A percentile compares a stretch with the other conserved stretches of the same genome.
Conservation (phyloP, 176 grass and related monocot genomes). For the Saccharum spontaneum region DNA sequence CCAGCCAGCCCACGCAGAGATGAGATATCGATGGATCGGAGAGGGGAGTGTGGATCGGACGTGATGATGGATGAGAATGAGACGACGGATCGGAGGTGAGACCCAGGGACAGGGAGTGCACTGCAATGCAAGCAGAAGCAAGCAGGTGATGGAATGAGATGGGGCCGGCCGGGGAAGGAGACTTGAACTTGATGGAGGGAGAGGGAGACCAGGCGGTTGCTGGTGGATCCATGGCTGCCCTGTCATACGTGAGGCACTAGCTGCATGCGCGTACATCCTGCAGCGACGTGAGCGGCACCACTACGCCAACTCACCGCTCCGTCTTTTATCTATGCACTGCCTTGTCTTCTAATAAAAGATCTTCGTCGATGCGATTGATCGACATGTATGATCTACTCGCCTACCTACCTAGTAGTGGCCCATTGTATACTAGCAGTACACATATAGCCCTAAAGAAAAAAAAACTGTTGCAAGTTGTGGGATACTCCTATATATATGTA, state of each 20-base stretch:
- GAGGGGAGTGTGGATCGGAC: too few species aligned
- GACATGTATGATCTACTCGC: too few species aligned
- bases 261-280: neutral
- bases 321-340: neutral
- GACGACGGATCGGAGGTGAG: neutral
- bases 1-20: too few species aligned
- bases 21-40: too few species aligned
- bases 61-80: neutral
- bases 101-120: neutral
- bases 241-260: neutral
- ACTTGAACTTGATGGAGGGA: neutral
- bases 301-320: constrained; percentile 19
- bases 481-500: too few species aligned
- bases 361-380: neutral
- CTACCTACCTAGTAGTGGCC: too few species aligned
- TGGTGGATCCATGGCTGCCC: neutral
- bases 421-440: too few species aligned
- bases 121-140: neutral
- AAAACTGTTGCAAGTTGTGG: too few species aligned
- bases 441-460: too few species aligned
- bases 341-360: neutral
- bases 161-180: too few species aligned
- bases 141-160: too few species aligned
- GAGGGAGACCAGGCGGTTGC: neutral
- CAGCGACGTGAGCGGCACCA: constrained; percentile 39